Conservation (phyloP, 495 filamentous ascomycete species). For the Peziza echinospora region DNA sequence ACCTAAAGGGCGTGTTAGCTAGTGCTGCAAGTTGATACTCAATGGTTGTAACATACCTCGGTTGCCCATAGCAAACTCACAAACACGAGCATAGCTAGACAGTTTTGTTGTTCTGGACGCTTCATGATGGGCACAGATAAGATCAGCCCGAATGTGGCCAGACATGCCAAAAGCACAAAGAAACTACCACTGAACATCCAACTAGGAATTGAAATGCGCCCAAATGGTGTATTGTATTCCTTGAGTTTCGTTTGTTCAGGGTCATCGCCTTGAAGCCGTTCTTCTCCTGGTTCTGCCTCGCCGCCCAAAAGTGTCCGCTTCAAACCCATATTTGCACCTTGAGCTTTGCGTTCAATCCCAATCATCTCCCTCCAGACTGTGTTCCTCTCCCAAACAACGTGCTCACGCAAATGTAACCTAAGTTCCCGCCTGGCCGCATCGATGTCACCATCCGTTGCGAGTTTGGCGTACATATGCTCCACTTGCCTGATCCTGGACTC, state of each 20-base stretch:
- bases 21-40: background rate
- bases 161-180: conserved; percentile 46
- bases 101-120: conserved; percentile 79
- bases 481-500: conserved; percentile 48
- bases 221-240: conserved; percentile 61
- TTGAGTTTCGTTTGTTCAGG: conserved; percentile 34
- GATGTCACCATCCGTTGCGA: conserved; percentile 62
- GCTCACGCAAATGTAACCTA: conserved; percentile 76
- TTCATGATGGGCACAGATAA: conserved; percentile 58
- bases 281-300: conserved; percentile 43
- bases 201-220: conserved; percentile 45
- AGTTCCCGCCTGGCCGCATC: conserved; percentile 58
- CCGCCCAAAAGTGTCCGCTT: conserved; percentile 56
- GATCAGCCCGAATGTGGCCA: conserved; percentile 49
- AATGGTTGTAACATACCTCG: conserved; percentile 36
- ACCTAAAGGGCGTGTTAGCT: conserved; percentile 33
- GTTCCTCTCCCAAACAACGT: conserved; percentile 97
- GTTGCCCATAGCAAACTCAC: conserved; percentile 94
- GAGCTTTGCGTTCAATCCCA: conserved; percentile 84
- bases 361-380: conserved; percentile 99
- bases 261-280: conserved; percentile 67
- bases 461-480: conserved; percentile 56
- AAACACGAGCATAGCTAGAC: conserved; percentile 78
- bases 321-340: conserved; percentile 79
- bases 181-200: conserved; percentile 75